Conservation (phyloP, 2,329 filamentous ascomycete species). For the Cadophora malorum region DNA sequence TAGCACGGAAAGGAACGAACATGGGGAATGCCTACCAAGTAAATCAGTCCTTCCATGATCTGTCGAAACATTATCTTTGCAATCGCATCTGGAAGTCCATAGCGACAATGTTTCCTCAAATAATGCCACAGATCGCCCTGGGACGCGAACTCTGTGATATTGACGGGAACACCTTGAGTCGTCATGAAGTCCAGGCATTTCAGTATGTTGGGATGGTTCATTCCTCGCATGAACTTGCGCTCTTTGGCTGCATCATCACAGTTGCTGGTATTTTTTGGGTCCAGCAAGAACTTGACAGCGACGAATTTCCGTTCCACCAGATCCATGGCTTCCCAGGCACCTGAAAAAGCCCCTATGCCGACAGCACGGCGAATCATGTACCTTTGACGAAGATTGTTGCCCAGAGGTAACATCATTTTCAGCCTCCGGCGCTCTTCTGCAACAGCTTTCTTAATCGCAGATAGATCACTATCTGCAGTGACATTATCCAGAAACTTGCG, state of each 20-base stretch:
- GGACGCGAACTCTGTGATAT: background rate
- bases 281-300: background rate
- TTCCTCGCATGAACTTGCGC: background rate
- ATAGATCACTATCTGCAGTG: background rate
- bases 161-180: background rate
- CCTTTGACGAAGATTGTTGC: background rate
- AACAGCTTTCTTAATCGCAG: background rate
- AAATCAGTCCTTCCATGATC: background rate
- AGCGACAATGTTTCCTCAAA: background rate
- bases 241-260: background rate
- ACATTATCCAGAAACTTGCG: background rate
- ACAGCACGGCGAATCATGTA: background rate
- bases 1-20: background rate
- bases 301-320: background rate
- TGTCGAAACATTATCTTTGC: conserved; percentile 2
- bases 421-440: background rate
- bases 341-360: conserved; percentile 2
- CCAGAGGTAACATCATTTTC: background rate
- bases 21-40: conserved; percentile 13
- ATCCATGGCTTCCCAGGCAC: background rate
- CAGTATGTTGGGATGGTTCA: background rate
- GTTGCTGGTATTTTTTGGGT: background rate
- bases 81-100: background rate
- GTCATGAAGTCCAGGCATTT: background rate
- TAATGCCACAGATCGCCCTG: background rate